Conservation (phyloP, 1,139 yeast genomes). For the Yamadazyma trypodendri region DNA sequence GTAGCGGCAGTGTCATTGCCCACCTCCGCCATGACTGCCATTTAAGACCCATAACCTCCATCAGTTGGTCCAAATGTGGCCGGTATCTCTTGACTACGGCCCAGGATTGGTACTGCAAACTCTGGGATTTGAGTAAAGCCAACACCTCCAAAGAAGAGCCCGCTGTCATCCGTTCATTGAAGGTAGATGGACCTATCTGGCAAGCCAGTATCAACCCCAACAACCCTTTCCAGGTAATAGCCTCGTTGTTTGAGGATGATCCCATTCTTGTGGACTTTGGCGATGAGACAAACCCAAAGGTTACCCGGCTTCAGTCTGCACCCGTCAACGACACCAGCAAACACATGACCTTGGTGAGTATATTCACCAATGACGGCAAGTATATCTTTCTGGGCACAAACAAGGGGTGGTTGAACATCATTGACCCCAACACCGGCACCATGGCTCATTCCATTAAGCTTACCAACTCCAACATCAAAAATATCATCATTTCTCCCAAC, state of each 20-base stretch:
- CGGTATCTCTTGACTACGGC: constrained; percentile 71
- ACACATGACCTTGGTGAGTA: constrained; percentile 31
- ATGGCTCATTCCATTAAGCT: constrained; percentile 53
- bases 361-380: constrained; percentile 43
- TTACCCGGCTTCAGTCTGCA: constrained; percentile 25
- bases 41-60: constrained; percentile 69
- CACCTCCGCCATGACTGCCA: constrained; percentile 58
- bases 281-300: constrained; percentile 24
- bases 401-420: constrained; percentile 71
- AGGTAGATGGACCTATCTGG: constrained; percentile 74
- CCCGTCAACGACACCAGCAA: constrained; percentile 21
- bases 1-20: constrained; percentile 53
- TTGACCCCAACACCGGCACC: constrained; percentile 25
- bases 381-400: constrained; percentile 74
- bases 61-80: constrained; percentile 79
- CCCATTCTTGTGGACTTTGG: constrained; percentile 56
- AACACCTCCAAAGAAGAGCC: constrained; percentile 15
- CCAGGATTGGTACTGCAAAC: constrained; percentile 77
- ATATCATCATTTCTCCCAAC: constrained; percentile 60
- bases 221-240: constrained; percentile 41
- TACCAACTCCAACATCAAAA: constrained; percentile 71
- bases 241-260: constrained; percentile 51
- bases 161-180: constrained; percentile 42
- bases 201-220: constrained; percentile 59
- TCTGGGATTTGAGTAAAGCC: constrained; percentile 69